Evolutionary conservation across 805 yeast genomes (phyloP).

Genomic region (Wickerhamiella azymoides): DNA sequence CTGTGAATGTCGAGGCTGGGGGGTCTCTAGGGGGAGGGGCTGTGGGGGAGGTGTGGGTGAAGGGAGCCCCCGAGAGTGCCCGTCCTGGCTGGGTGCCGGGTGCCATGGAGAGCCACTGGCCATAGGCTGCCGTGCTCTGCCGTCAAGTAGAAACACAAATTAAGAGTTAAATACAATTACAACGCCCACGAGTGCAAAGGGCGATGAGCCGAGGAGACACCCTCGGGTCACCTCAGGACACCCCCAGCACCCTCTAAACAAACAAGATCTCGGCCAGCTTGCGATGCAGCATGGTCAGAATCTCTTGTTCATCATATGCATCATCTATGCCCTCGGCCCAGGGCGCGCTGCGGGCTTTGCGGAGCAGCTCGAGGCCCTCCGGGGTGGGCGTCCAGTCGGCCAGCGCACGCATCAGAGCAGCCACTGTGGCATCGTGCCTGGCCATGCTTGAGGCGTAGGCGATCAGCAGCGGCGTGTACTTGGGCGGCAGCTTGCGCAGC

Average conservation of each 20-base stretch:
- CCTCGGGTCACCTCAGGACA: not conserved
- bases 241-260: conserved; percentile 19
- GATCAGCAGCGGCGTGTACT: conserved; percentile 16
- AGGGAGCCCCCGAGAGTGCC: too few relatives aligned
- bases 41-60: too few relatives aligned
- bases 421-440: not conserved
- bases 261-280: conserved; percentile 9
- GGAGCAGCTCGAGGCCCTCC: conserved; percentile 7
- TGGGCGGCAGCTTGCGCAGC: conserved; percentile 1
- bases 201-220: too few relatives aligned
- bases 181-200: too few relatives aligned
- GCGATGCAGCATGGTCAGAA: conserved; percentile 12
- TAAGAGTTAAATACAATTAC: too few relatives aligned
- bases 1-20: too few relatives aligned
- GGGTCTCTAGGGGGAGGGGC: not conserved
- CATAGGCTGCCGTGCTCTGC: too few relatives aligned
- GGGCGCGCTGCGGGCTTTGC: not conserved
- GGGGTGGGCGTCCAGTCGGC: conserved; percentile 4
- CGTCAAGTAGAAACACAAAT: too few relatives aligned
- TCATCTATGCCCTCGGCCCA: conserved; percentile 10
- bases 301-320: conserved; percentile 4
- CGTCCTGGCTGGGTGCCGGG: too few relatives aligned
- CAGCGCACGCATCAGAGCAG: conserved; percentile 7
- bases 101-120: too few relatives aligned
- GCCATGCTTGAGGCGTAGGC: conserved; percentile 14